Evolutionary conservation across 371 early-diverging fungal genomes (phyloP), one percentile per base, ranked within the genome.

Genomic region (Mortierella sp.): DNA sequence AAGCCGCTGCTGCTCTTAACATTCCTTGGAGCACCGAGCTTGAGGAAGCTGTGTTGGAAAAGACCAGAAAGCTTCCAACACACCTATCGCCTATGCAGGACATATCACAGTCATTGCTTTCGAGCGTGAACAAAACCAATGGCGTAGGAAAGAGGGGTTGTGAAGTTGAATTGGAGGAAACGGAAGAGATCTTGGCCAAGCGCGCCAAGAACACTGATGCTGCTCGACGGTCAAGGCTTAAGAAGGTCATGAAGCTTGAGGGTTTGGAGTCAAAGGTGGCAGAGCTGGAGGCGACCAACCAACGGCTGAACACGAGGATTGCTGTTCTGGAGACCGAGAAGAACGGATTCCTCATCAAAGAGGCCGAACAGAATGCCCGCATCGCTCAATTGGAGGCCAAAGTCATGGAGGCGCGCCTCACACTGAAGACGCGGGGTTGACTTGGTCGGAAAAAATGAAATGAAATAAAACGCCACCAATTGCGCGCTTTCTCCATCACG

Each of bases 141-240:
- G 48, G 19, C 29, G 17, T n/a, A 25, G 6, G 14, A 17, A 66
- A 66, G 67, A 56, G 62, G 27, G 7, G 57, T 34, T 45, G 24
- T 10, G 17, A 57, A 14, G n/a, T 39, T 8, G 67, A 44, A 0
- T 50, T 46, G 46, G 57, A 71, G 56, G 81, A 86, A 57, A 68
- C 71, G 62, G 90, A 91, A 29, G 85, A 88, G 56, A 79, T 90
- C 49, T 82, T 87, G 22, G 82, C 89, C 56, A 94, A 92, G 81
- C 91, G 94, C 46, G 88, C 87, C 67, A 92, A 92, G 84, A 96
- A 96, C 82, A 96, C 96, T 2, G 96, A 96, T 79, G 97, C 98
- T 1, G 98, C 98, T 6, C 89, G 97, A 41, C 94, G 97, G 54
- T 94, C 94, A 27, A 91, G 98, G 29, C 86, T 89, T 67, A 91